Conservation (phyloP, 2,329 filamentous ascomycete species). For the Curvularia lunata region DNA sequence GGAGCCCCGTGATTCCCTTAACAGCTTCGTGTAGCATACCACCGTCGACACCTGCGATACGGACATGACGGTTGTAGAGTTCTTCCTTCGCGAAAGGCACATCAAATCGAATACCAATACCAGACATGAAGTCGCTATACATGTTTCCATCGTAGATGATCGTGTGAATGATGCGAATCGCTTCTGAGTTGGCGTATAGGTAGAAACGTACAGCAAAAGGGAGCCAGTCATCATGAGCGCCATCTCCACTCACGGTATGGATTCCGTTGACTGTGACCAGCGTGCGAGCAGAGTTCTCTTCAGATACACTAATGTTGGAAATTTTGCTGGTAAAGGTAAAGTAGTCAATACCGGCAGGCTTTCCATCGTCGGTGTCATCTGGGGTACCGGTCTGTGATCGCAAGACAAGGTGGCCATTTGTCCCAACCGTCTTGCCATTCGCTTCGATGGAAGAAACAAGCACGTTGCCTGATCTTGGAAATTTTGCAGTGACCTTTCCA, state of each 20-base stretch:
- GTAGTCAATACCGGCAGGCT: slow-evolving; percentile 49
- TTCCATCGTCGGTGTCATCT: slow-evolving; percentile 48
- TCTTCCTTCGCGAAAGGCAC: slow-evolving; percentile 62
- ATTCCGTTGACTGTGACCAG: slow-evolving; percentile 57
- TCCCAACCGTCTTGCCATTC: slow-evolving; percentile 51
- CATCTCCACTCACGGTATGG: slow-evolving; percentile 38
- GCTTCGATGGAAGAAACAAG: slow-evolving; percentile 42
- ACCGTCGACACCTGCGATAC: slow-evolving; percentile 62
- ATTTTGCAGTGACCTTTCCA: slow-evolving; percentile 43
- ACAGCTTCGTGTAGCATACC: slow-evolving; percentile 65
- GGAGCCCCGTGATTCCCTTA: slow-evolving; percentile 65
- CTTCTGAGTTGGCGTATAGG: slow-evolving; percentile 63
- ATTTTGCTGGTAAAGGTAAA: slow-evolving; percentile 60
- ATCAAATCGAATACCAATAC: slow-evolving; percentile 62
- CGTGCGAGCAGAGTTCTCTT: slow-evolving; percentile 52
- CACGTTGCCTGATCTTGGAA: slow-evolving; percentile 41
- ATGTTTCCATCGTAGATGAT: slow-evolving; percentile 62
- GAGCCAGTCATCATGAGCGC: slow-evolving; percentile 57
- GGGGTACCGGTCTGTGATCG: slow-evolving; percentile 58
- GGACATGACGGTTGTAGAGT: slow-evolving; percentile 64
- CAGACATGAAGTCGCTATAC: slow-evolving; percentile 60
- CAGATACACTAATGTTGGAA: slow-evolving; percentile 58
- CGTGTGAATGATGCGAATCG: slow-evolving; percentile 62
- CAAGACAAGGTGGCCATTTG: slow-evolving; percentile 56
- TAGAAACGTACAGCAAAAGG: slow-evolving; percentile 65